Conservation (phyloP, 495 filamentous ascomycete species). For the Pyrenula massariospora region DNA sequence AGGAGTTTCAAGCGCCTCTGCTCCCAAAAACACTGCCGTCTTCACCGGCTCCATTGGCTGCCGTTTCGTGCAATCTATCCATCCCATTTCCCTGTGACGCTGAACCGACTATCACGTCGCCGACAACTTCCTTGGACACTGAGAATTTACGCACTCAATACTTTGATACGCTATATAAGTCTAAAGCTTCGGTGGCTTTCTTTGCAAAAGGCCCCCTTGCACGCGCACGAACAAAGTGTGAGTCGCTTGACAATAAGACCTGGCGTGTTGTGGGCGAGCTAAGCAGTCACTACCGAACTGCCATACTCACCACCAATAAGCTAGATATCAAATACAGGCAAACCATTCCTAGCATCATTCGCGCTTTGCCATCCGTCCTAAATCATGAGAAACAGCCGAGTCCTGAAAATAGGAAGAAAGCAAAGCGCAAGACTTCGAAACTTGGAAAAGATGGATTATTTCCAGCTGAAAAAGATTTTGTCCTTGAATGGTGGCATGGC, state of each 20-base stretch:
- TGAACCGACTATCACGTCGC: conserved; percentile 69
- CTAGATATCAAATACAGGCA: conserved; percentile 86
- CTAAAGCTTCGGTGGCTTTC: conserved; percentile 78
- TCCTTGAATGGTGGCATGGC: conserved; percentile 68
- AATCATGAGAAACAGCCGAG: conserved; percentile 45
- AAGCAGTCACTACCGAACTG: conserved; percentile 53
- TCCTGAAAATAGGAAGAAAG: conserved; percentile 31
- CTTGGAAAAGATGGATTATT: conserved; percentile 69
- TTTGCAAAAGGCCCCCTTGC: conserved; percentile 94
- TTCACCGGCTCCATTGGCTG: conserved; percentile 14
- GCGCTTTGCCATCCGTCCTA: conserved; percentile 46
- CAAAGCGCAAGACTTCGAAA: conserved; percentile 58
- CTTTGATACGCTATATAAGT: conserved; percentile 11
- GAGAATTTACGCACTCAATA: conserved; percentile 25
- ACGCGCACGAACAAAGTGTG: conserved; percentile 50
- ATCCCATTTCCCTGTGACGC: conserved; percentile 45
- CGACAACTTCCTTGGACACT: conserved; percentile 67
- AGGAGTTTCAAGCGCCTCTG: background rate
- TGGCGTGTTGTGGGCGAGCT: conserved; percentile 37
- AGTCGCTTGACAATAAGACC: conserved; percentile 51
- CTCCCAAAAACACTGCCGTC: background rate
- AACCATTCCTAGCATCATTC: conserved; percentile 54
- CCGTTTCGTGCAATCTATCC: conserved; percentile 12
- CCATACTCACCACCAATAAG: conserved; percentile 58
- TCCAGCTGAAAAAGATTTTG: conserved; percentile 58